Evolutionary conservation across 2,329 filamentous ascomycete genomes (phyloP), one percentile per base, ranked within the genome.

Genomic region (Cyphellophora attinorum): DNA sequence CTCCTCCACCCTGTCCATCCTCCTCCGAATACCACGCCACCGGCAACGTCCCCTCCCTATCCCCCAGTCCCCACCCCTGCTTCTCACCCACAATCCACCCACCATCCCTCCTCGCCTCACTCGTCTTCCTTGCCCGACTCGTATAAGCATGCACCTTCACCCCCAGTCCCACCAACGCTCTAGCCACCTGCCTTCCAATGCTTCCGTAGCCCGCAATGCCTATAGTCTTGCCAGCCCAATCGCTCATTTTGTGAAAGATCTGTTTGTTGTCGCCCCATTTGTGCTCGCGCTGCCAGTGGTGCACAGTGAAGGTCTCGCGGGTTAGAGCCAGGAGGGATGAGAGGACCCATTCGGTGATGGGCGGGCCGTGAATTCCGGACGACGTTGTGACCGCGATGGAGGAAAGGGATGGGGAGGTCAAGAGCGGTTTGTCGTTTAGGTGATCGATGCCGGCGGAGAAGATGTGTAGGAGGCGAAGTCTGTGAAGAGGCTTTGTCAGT

Each of bases 81-180:
- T n/a, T n/a, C n/a, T n/a, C n/a, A n/a, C n/a, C n/a, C n/a, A n/a
- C n/a, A n/a, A n/a, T n/a, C n/a, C n/a, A n/a, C 6, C 74, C 74
- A n/a, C n/a, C n/a, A 55, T 89, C 81, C 17, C 58, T 62, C 29
- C 70, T 71, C 1, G 76, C 79, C 35, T 77, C 76, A 0, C 76
- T 70, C 0, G 81, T 85, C 6, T 63, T 54, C n/a, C 79, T 76
- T 1, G 79, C 72, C 16, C 73, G 74, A 0, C 81, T 76, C 0
- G 82, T 89, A 60, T 81, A 86, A 1, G 82, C 83, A 51, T 85
- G 66, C 1, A 89, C 72, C 17, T 75, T 66, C 70, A 84, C 79
- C 12, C 82, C 83, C 48, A 85, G 56, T 2, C 79, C 77, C 11
- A 64, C 65, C 5, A 71, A 70, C 3, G 83, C 67, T 14, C 64